Evolutionary conservation across 192 early-diverging fungal species (phyloP).

Genomic region (Umbelopsis isabellina): DNA sequence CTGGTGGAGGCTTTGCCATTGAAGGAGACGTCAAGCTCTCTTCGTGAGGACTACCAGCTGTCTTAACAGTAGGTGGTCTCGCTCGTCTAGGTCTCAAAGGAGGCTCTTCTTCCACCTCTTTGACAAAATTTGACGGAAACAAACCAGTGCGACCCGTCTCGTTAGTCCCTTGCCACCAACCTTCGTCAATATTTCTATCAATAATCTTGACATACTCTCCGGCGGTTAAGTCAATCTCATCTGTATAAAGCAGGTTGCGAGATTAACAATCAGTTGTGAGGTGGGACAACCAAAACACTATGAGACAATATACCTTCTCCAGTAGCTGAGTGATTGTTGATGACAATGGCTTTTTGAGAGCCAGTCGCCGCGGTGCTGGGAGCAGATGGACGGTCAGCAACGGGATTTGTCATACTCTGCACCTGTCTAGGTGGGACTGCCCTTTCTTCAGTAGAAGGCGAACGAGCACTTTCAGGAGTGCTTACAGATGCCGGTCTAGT

Average conservation of each 20-base stretch:
- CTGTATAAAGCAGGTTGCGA: constrained; percentile 26
- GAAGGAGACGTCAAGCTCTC: neutral
- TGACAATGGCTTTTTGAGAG: constrained; percentile 47
- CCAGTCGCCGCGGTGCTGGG: neutral
- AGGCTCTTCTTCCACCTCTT: constrained; percentile 43
- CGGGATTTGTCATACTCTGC: neutral
- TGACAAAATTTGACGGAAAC: constrained; percentile 57
- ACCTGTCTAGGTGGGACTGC: neutral
- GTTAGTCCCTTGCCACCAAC: constrained; percentile 59
- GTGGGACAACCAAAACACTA: neutral
- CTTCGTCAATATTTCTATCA: constrained; percentile 52
- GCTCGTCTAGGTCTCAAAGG: constrained; percentile 34
- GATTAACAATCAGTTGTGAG: neutral
- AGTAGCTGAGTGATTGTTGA: constrained; percentile 51
- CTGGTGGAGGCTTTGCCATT: constrained; percentile 30
- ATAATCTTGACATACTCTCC: constrained; percentile 50
- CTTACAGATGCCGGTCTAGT: too few species aligned
- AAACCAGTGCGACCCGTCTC: constrained; percentile 50
- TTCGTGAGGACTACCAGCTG: neutral
- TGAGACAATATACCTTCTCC: constrained; percentile 41
- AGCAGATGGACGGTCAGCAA: neutral
- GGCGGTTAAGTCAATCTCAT: constrained; percentile 48
- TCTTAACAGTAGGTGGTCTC: constrained; percentile 37
- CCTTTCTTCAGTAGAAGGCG: neutral
- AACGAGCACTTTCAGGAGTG: too few species aligned